Base-by-base conservation (phyloP, 306 rosid species). In the Acacia acuminata region DNA sequence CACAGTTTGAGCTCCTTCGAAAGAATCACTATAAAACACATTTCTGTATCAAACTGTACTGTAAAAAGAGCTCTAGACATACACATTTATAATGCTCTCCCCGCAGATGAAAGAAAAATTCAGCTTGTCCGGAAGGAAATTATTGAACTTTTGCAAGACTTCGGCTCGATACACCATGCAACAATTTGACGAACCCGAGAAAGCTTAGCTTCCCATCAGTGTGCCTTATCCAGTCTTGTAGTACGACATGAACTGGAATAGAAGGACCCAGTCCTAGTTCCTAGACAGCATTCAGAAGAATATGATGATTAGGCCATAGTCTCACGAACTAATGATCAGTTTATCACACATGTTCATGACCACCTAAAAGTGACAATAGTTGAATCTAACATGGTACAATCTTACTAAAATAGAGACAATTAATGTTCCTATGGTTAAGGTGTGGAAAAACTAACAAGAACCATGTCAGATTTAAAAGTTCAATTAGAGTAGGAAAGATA, bases 201-300 rank as follows among this genome's bases (percentile, higher is more conserved):
- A 96, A 96, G 93, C 98, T 96, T 77, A 96, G 87, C 83, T 94
- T 92, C 88, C 99, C 98, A 80, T 96, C 99, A 0, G 97, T 94
- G 94, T 96, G 99, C 79, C 97, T 88, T 79, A 96, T 94, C 99
- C 98, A 96, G 85, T 96, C 99, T 50, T 90, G 98, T 32, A 96
- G 97, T 86, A 96, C 98, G 17, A 89, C 97, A 27, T 91, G 99
- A 79, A 96, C 90, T 0, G 98, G 99, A 82, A 96, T 94, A n/a
- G 97, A 91, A 22, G 99, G 99, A 51, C 99, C 98, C 43, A 96
- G 98, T 66, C 98, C 98, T 53, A 92, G 98, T 88, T 96, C 98
- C 99, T 94, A 85, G 68, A 84, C 81, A 76, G 78, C 65, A 43
- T 32, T 88, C 75, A 43, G 24, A 51, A 60, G 7, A 76, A 77